phyloP scores from a whole-genome alignment of 305 asterid species.

The Fraxinus sp. region DNA sequence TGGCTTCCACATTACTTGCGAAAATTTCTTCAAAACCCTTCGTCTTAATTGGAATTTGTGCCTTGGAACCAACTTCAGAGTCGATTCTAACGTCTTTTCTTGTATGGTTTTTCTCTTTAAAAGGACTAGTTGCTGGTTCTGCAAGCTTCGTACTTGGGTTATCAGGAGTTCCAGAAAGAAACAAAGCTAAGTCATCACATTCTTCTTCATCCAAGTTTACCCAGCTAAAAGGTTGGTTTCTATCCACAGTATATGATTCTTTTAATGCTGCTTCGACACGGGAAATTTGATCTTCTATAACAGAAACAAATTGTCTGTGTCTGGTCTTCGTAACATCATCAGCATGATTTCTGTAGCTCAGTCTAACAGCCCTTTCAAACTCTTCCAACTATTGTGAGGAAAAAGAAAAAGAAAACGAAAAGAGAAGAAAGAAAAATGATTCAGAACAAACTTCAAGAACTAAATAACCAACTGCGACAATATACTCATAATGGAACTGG shows the following conservation, averaged over 20 bases:
- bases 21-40: slow-evolving; percentile 22
- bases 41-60: slow-evolving; percentile 24
- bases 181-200: slow-evolving; percentile 63
- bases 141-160: slow-evolving; percentile 19
- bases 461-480: neutral
- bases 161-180: slow-evolving; percentile 57
- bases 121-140: slow-evolving; percentile 22
- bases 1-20: slow-evolving; percentile 22
- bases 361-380: slow-evolving; percentile 74
- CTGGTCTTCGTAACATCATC: slow-evolving; percentile 62
- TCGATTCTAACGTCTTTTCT: slow-evolving; percentile 28
- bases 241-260: slow-evolving; percentile 50
- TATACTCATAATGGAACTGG: neutral
- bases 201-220: slow-evolving; percentile 68
- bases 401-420: no score
- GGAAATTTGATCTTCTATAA: slow-evolving; percentile 63
- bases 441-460: slow-evolving; percentile 15
- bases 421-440: neutral
- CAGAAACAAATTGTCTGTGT: slow-evolving; percentile 72
- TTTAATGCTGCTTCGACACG: slow-evolving; percentile 54
- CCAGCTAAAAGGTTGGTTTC: slow-evolving; percentile 66
- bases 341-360: slow-evolving; percentile 60
- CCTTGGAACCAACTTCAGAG: slow-evolving; percentile 25
- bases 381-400: slow-evolving; percentile 64
- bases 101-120: slow-evolving; percentile 20